Base-by-base conservation (phyloP, 2,329 filamentous ascomycete genomes). In the Pestalotiopsis sp. region DNA sequence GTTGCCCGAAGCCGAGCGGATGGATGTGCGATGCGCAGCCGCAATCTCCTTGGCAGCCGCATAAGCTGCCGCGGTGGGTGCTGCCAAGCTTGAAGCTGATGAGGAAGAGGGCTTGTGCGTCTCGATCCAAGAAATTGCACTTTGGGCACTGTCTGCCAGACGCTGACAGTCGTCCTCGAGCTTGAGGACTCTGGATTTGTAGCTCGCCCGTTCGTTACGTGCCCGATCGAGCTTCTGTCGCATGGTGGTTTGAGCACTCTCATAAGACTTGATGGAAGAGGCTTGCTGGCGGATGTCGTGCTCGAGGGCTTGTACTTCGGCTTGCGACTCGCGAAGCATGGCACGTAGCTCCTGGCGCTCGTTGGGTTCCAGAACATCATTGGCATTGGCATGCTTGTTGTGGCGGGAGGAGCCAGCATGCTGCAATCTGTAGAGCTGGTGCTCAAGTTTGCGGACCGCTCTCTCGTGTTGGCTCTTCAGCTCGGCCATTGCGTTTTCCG, bases 261-360 rank as follows among this genome's bases (percentile, higher is more conserved):
- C 80, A 36, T 90, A 82, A 39, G 83, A 79, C 55, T 88, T 87
- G 63, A 95, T 87, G 14, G 89, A 86, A 67, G 88, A 84, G 67
- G 93, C 90, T 70, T 92, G 90, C 75, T 92, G 89, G 5, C 87
- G 84, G 36, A 96, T 85, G 75, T 93, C 90, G 68, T 93, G 85
- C 72, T 93, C 90, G n/a, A 96, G 84, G 41, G 90, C 87, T 77
- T 93, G 89, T 57, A 87, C 83, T 74, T 91, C 88, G 13, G 89
- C 83, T 77, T 92, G 90, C 23, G 87, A 87, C 74, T 88, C 86
- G 70, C 88, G 89, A 31, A 91, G 82, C 78, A 88, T 84, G 65
- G 85, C 82, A 71, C 90, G 87, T 23, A 93, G 80, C 69, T 91
- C 88, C 55, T 85, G 83, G 58, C 88, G 85, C 74, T 90, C 88